phyloP scores from a whole-genome alignment of 2,329 filamentous ascomycete species.

The Arachnopeziza araneosa region DNA sequence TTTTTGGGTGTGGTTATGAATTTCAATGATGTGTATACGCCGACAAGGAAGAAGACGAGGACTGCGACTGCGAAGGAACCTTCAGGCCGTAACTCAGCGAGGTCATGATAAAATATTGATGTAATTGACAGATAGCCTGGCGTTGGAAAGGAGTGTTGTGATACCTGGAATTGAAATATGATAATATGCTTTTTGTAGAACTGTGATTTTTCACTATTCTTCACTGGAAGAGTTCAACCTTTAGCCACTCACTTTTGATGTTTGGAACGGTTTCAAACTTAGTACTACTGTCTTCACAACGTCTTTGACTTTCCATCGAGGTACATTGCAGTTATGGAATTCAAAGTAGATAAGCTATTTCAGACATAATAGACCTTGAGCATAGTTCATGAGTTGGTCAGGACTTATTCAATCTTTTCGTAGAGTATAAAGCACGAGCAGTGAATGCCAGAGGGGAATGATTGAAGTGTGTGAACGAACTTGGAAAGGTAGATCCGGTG shows the following conservation, averaged over 20 bases:
- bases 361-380: too few species aligned
- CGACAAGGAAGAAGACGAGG: constrained; percentile 51
- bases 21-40: constrained; percentile 94
- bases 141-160: background rate
- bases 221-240: background rate
- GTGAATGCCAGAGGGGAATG: too few species aligned
- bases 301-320: too few species aligned
- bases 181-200: background rate
- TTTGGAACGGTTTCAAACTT: too few species aligned
- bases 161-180: background rate
- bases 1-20: constrained; percentile 98
- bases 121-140: background rate
- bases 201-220: background rate
- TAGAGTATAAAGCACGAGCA: too few species aligned
- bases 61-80: constrained; percentile 7
- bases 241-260: background rate
- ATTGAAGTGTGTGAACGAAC: too few species aligned
- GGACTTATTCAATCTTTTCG: too few species aligned
- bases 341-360: too few species aligned
- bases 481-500: too few species aligned
- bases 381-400: too few species aligned
- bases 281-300: too few species aligned
- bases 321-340: too few species aligned
- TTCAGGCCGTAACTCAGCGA: constrained; percentile 43
- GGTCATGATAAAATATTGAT: constrained; percentile 34